Percentiles rank a stretch among this genome's conserved stretches.
These are phyloP conservation scores for Acrocalymma vagum DNA, from an alignment of 2,329 filamentous ascomycete genomes.

Conservation along the genomic window DNA sequence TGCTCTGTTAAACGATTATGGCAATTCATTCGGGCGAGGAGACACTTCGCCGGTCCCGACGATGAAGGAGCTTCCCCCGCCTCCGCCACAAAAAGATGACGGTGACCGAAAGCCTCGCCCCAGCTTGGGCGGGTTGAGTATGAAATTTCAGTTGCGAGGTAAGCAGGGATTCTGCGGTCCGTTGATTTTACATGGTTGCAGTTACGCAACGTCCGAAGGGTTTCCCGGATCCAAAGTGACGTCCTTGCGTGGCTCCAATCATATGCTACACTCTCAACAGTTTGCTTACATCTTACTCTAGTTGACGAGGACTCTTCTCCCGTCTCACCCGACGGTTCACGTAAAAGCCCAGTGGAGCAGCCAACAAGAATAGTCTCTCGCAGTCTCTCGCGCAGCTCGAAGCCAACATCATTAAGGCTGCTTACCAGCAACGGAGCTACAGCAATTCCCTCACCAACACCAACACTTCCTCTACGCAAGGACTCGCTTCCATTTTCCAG, in stretches of 20 bases:
- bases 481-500: constrained; percentile 17
- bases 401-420: constrained; percentile 45
- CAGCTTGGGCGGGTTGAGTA: constrained; percentile 33
- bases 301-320: constrained; percentile 22
- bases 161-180: constrained; percentile 13
- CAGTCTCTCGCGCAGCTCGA: constrained; percentile 43
- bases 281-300: constrained; percentile 11
- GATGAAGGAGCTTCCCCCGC: constrained; percentile 40
- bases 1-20: constrained; percentile 49
- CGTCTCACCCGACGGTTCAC: constrained; percentile 19
- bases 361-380: constrained; percentile 39
- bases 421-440: constrained; percentile 49
- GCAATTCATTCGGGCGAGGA: constrained; percentile 35
- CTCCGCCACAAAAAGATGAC: constrained; percentile 34
- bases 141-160: constrained; percentile 46
- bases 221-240: too few relatives aligned
- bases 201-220: too few relatives aligned
- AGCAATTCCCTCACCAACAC: constrained; percentile 37
- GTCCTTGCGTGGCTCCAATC: too few relatives aligned
- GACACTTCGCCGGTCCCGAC: constrained; percentile 32
- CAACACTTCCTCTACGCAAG: constrained; percentile 19
- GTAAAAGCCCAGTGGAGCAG: constrained; percentile 26
- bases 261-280: constrained; percentile 4
- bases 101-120: constrained; percentile 33
- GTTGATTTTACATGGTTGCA: constrained; percentile 3